phyloP scores from a whole-genome alignment of 2,329 filamentous ascomycete species.

The Aspergillus sp. region DNA sequence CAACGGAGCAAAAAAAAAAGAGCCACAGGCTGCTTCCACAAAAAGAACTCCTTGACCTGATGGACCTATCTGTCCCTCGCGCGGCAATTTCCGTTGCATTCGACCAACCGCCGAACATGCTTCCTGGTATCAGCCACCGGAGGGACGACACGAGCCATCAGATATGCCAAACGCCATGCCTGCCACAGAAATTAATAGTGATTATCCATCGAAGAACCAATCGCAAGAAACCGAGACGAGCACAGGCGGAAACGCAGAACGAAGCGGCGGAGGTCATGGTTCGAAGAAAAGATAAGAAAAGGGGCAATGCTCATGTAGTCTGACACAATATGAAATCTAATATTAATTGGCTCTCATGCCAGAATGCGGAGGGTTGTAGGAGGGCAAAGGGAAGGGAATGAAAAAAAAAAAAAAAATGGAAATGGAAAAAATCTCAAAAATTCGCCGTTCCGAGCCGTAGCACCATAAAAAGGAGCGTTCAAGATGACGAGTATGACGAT shows the following conservation, averaged over 20 bases:
- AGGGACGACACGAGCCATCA: neutral
- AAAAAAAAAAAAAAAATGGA: conserved; percentile 16
- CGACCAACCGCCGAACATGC: neutral
- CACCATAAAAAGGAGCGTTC: conserved; percentile 38
- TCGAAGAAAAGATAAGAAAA: conserved; percentile 8
- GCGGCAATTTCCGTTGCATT: neutral
- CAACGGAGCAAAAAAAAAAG: neutral
- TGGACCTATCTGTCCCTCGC: neutral
- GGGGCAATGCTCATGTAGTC: conserved; percentile 20
- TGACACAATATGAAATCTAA: conserved; percentile 24
- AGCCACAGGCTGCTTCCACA: neutral
- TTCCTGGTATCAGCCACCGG: neutral
- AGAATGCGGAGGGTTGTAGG: conserved; percentile 15
- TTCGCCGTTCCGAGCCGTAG: conserved; percentile 40
- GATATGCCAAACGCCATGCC: conserved; percentile 9
- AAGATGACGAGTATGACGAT: conserved; percentile 17
- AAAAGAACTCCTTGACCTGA: neutral
- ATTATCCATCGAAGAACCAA: conserved; percentile 7
- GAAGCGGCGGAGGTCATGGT: conserved; percentile 4
- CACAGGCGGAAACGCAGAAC: neutral
- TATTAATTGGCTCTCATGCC: conserved; percentile 29
- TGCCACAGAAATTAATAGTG: conserved; percentile 17
- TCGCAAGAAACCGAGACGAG: conserved; percentile 5
- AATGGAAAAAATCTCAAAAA: conserved; percentile 20
- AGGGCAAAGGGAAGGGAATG: conserved; percentile 13